These are phyloP conservation scores for Dimargaris verticillata DNA, from an alignment of 192 early-diverging fungal species.

Conservation along the genomic window DNA sequence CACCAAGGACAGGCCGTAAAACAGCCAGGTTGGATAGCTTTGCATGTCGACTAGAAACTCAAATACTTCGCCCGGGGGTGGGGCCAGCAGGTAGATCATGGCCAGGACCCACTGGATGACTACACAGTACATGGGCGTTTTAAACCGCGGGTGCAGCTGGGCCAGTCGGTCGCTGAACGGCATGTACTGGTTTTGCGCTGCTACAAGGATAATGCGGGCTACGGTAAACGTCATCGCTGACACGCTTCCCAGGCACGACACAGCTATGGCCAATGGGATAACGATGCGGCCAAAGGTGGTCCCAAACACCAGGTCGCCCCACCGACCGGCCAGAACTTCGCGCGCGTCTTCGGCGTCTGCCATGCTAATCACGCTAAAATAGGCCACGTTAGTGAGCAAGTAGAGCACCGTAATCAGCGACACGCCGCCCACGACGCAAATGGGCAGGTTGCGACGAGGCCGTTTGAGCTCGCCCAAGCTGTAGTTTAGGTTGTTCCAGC, in stretches of 20 bases:
- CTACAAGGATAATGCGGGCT: constrained; percentile 32
- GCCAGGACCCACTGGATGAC: constrained; percentile 26
- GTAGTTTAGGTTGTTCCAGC: constrained; percentile 65
- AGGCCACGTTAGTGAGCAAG: constrained; percentile 65
- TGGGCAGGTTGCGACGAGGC: constrained; percentile 61
- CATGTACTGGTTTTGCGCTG: constrained; percentile 32
- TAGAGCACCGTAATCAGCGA: constrained; percentile 55
- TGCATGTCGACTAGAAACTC: constrained; percentile 40
- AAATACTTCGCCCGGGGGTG: constrained; percentile 40
- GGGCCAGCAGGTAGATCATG: constrained; percentile 32
- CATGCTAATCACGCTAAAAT: constrained; percentile 58
- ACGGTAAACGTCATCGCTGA: constrained; percentile 34
- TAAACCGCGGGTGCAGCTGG: constrained; percentile 24
- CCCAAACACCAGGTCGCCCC: constrained; percentile 37
- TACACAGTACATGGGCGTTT: constrained; percentile 26
- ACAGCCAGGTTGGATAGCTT: constrained; percentile 42
- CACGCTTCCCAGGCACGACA: constrained; percentile 33
- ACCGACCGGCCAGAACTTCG: constrained; percentile 38
- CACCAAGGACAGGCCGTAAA: constrained; percentile 35
- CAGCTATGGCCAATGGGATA: constrained; percentile 33
- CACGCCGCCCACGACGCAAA: constrained; percentile 60
- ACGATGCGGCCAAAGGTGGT: constrained; percentile 25
- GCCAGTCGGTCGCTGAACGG: constrained; percentile 26
- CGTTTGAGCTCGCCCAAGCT: constrained; percentile 71
- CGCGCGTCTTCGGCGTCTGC: constrained; percentile 47